These are phyloP conservation scores for Auricularia heimuer DNA, from an alignment of 768 basidiomycete genomes.

Conservation along the genomic window DNA sequence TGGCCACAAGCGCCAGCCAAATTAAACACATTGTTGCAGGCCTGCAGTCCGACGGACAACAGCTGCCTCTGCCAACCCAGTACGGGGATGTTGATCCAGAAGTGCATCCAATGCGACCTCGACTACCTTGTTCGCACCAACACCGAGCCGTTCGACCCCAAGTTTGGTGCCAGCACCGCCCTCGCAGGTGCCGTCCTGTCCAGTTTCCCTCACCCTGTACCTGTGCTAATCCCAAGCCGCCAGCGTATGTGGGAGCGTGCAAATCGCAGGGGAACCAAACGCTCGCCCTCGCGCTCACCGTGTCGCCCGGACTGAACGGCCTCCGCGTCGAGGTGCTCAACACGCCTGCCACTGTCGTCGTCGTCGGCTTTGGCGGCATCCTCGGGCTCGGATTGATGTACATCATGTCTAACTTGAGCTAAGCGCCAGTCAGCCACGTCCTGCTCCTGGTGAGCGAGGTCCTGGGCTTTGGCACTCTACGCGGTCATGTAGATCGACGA, in stretches of 20 bases:
- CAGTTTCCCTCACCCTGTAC: neutral
- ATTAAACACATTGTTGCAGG: conserved; percentile 15
- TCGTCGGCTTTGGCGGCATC: conserved; percentile 33
- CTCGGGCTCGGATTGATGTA: conserved; percentile 40
- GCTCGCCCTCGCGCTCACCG: conserved; percentile 28
- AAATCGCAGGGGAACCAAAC: conserved; percentile 24
- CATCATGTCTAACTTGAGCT: conserved; percentile 45
- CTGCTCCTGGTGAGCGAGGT: neutral
- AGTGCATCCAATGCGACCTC: conserved; percentile 65
- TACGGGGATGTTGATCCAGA: conserved; percentile 33
- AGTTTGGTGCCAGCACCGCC: conserved; percentile 50
- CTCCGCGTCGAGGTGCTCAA: conserved; percentile 41
- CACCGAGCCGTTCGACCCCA: conserved; percentile 36
- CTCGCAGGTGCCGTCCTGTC: conserved; percentile 36
- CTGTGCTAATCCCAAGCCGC: neutral
- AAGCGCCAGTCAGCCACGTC: neutral
- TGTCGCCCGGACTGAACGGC: conserved; percentile 53
- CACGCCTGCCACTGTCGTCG: conserved; percentile 32
- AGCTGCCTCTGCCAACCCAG: conserved; percentile 44
- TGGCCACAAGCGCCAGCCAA: neutral
- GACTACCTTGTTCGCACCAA: conserved; percentile 41
- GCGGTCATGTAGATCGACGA: neutral
- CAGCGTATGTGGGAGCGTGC: conserved; percentile 36
- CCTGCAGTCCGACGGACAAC: conserved; percentile 35
- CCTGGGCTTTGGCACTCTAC: neutral